These are phyloP conservation scores for Odontarrhena argentea DNA, from an alignment of 345 rosid species.

Conservation along the genomic window DNA sequence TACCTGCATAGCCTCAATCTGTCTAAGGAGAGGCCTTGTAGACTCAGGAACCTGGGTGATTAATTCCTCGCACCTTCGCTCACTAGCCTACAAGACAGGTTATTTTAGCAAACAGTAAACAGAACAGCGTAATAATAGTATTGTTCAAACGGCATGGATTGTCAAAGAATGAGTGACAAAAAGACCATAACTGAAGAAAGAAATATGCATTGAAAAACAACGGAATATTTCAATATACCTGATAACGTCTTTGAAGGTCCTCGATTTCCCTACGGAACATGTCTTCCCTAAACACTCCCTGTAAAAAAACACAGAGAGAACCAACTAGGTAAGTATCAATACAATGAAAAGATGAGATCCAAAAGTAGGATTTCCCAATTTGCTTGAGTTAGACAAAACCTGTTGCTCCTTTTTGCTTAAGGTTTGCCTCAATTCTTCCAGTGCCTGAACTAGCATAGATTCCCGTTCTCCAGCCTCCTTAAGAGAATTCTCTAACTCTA, in stretches of 20 bases:
- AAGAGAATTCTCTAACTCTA: constrained; percentile 81
- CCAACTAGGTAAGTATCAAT: constrained; percentile 20
- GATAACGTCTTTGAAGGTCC: constrained; percentile 93
- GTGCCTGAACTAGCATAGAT: constrained; percentile 89
- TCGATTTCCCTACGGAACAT: constrained; percentile 75
- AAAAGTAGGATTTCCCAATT: constrained; percentile 20
- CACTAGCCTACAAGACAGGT: constrained; percentile 72
- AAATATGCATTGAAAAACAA: constrained; percentile 8
- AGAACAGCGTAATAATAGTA: constrained; percentile 1
- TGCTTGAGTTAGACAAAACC: constrained; percentile 52
- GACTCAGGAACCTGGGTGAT: constrained; percentile 98
- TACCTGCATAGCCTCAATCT: constrained; percentile 99
- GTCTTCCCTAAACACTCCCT: constrained; percentile 89
- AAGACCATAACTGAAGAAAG: constrained; percentile 16
- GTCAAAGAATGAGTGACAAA: neutral
- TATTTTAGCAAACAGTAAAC: constrained; percentile 22
- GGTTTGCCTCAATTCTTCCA: constrained; percentile 92
- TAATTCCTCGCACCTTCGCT: constrained; percentile 98
- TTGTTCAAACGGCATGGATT: constrained; percentile 15
- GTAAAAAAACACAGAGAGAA: constrained; percentile 27
- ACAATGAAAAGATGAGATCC: constrained; percentile 5
- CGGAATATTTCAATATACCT: constrained; percentile 49
- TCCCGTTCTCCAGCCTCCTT: constrained; percentile 96
- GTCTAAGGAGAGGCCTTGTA: constrained; percentile 95
- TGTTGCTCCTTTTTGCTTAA: constrained; percentile 92